Evolutionary conservation across 805 yeast genomes (phyloP), one percentile per base, ranked within the genome.

Genomic region (Saccharomycopsis babjevae): DNA sequence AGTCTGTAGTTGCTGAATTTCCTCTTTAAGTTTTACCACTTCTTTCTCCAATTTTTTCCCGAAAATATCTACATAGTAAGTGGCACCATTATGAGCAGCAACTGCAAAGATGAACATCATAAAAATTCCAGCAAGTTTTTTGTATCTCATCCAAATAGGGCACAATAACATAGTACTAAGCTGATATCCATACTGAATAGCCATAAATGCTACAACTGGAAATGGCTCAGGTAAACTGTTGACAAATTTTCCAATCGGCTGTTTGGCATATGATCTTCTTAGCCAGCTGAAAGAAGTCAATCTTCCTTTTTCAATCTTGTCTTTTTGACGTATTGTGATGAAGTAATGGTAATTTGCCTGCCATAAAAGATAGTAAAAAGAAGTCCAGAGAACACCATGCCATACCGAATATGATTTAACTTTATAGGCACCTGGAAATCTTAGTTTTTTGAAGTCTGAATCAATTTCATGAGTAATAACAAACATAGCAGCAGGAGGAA

Each of bases 1-100:
- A 46, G 71, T 69, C 67, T 86, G 89, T 67, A 88, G 74, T 38
- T 79, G 82, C 22, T 79, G 78, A n/a, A 93, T 80, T 69, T 92
- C 97, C 16, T 72, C 71, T 71, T 84, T 87, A 68, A 93, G 76
- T 67, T 82, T 82, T 30, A 76, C 73, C 28, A 93, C 91, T 71
- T 94, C 97, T 68, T 86, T 89, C 68, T 91, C 96, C 68, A 91
- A 85, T 65, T 92, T 81, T 70, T 85, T 87, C 22, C 98, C 98
- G 73, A 91, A 94, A 57, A 86, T 86, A 68, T 93, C 98, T 61
- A 94, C 79, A 71, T 93, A 93, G 70, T 89, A 93, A 0, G 96
- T 89, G 1, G 98, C 99, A 34, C 99, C 99, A 66, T 94, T 92
- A 71, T 86, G 90, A 50, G 91, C 78, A 1, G 98, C 96, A 71